Conservation (phyloP, 768 basidiomycete genomes). For the Tulasnella calospora region DNA sequence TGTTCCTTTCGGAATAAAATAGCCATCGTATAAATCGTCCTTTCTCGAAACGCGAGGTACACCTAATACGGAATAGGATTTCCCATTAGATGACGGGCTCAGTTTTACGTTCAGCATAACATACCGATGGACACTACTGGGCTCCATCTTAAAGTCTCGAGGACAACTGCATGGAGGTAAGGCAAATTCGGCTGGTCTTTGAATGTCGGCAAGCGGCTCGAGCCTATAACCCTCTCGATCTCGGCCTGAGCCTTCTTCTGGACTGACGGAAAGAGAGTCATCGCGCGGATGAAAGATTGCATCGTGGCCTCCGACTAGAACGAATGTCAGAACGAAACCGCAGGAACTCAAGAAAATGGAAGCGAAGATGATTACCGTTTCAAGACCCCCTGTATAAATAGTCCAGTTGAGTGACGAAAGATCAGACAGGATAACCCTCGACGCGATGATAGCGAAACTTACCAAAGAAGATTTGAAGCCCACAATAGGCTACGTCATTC, state of each 20-base stretch:
- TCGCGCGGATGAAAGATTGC: conserved; percentile 28
- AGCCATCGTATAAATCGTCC: neutral
- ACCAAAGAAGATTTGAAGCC: neutral
- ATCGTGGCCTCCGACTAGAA: conserved; percentile 29
- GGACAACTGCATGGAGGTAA: conserved; percentile 29
- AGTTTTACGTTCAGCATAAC: neutral
- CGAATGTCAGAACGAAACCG: neutral
- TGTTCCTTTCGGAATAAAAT: neutral
- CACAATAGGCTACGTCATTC: neutral
- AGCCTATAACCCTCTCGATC: conserved; percentile 35
- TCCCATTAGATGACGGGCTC: neutral
- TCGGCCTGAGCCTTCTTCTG: conserved; percentile 40
- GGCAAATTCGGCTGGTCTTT: conserved; percentile 29
- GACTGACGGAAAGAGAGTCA: conserved; percentile 32
- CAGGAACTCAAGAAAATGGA: no score
- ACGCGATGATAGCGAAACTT: neutral
- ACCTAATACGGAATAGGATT: neutral
- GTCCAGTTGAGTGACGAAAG: neutral
- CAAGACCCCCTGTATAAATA: neutral
- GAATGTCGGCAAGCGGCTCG: conserved; percentile 33
- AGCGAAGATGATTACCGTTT: neutral
- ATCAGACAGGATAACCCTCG: neutral
- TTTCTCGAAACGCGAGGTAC: neutral
- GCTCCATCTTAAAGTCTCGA: conserved; percentile 30
- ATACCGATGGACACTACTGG: neutral